Evolutionary conservation across 768 basidiomycete species (phyloP), one percentile per base, ranked within the genome.

Genomic region (Trametes villosa): DNA sequence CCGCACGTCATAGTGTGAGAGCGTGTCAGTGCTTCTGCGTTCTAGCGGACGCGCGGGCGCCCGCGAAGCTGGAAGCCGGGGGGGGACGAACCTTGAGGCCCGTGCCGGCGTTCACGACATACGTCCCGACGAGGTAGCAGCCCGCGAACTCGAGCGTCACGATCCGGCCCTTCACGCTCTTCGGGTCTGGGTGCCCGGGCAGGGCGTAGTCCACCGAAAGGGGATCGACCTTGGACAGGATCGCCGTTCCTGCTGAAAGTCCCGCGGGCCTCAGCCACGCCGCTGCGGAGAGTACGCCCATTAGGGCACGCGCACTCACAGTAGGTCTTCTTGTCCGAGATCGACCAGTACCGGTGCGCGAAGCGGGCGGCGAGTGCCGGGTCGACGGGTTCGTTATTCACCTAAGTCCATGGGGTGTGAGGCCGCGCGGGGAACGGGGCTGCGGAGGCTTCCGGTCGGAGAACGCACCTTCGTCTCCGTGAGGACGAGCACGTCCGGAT

Each of bases 41-140:
- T 20, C 30, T 17, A 38, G 13, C 26, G 36, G 47, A 31, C 26
- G 38, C 56, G 56, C 48, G 45, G 31, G 56, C 26, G 17, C 31
- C 13, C 18, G 22, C 24, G 9, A 46, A 42, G 27, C 22, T 12
- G 47, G n/a, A 24, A 41, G 4, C 26, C 20, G 11, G 33, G 22
- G 18, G 11, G 11, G 15, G 26, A 11, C 61, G 29, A 47, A 88
- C 91, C 85, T 94, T 92, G 31, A 96, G 75, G 9, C 81, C 79
- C 48, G 81, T 73, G 3, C 94, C 94, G 1, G 94, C 93, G 63
- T 96, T 95, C 11, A 89, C 86, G 30, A 91, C 89, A 65, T 95
- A 95, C 18, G 92, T 92, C 13, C 87, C 89, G 31, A 95, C 76
- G 8, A 96, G 65, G 63, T 86, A 94, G 49, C 74, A 82, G 38